Evolutionary conservation across 805 yeast genomes (phyloP), one percentile per base, ranked within the genome.

Genomic region (Lipomyces sp.): DNA sequence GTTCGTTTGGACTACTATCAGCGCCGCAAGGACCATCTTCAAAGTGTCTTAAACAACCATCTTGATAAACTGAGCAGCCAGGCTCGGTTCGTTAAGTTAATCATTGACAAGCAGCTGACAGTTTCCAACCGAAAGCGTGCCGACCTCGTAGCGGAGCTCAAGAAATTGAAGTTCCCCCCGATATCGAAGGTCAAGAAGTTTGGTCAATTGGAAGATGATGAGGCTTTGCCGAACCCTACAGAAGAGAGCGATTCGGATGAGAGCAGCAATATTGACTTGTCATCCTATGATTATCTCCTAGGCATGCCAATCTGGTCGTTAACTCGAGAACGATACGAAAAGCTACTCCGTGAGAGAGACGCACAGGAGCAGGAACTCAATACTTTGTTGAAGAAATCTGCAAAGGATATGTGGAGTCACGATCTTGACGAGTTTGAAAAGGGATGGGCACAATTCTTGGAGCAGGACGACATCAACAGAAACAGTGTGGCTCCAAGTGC

Each of bases 281-380:
- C 70, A 70, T 77, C 78, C 5, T 94, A 86, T 77, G 98, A 95
- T 74, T 95, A 95, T 73, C 82, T 95, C 69, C 82, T 95, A 62
- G 96, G 95, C 13, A 90, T 95, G 97, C 86, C 92, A 45, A 87
- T 95, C 70, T 92, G 97, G 95, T 89, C 97, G 50, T 85, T 95
- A 75, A 94, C 99, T 0, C 84, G 83, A 65, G 99, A 95, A 78
- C 85, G 95, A 73, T 95, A 93, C 75, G 93, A 91, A 73, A 87
- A 85, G 71, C 80, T 95, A 71, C 80, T 92, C 73, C 83, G 83
- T 62, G 96, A 93, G 75, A 84, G 86, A 67, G 90, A 86, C 64
- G 88, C 81, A 33, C 89, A 87, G 73, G 94, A 92, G 75, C 80
- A 77, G 11, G 96, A 90, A 75, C 82, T 94, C 72, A 88, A 86